Evolutionary conservation across 108 stramenopile species (phyloP).

Genomic region (Pseudonitzschia pungens): DNA sequence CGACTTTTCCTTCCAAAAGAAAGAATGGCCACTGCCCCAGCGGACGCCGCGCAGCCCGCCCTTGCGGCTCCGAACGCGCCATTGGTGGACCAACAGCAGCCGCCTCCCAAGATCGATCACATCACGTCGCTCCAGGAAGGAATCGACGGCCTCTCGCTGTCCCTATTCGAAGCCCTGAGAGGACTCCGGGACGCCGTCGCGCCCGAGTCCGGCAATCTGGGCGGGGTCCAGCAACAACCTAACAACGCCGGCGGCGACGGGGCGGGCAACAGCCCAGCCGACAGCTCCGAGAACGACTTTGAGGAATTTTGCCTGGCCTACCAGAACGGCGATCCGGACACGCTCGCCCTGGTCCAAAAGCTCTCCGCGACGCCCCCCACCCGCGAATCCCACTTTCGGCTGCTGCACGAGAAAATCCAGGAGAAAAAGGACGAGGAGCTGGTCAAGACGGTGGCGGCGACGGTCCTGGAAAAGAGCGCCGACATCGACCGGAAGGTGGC

Average conservation of each 20-base stretch:
- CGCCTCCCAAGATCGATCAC: constrained; percentile 57
- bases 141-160: constrained; percentile 73
- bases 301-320: constrained; percentile 62
- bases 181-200: constrained; percentile 82
- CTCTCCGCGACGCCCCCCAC: constrained; percentile 36
- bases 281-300: constrained; percentile 41
- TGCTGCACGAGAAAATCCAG: constrained; percentile 55
- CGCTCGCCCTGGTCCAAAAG: constrained; percentile 36
- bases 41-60: too few species aligned
- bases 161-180: constrained; percentile 88
- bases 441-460: constrained; percentile 49
- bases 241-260: neutral
- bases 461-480: constrained; percentile 71
- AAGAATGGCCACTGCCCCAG: too few species aligned
- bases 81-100: neutral
- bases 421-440: constrained; percentile 58
- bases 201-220: constrained; percentile 66
- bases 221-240: constrained; percentile 21
- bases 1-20: too few species aligned
- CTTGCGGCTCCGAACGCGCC: neutral
- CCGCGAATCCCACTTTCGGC: constrained; percentile 53
- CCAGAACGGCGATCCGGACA: constrained; percentile 41
- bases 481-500: constrained; percentile 67
- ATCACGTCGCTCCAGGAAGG: constrained; percentile 83
- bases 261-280: neutral